Conservation (phyloP, 331 rosid species). For the Quercus lobata region DNA sequence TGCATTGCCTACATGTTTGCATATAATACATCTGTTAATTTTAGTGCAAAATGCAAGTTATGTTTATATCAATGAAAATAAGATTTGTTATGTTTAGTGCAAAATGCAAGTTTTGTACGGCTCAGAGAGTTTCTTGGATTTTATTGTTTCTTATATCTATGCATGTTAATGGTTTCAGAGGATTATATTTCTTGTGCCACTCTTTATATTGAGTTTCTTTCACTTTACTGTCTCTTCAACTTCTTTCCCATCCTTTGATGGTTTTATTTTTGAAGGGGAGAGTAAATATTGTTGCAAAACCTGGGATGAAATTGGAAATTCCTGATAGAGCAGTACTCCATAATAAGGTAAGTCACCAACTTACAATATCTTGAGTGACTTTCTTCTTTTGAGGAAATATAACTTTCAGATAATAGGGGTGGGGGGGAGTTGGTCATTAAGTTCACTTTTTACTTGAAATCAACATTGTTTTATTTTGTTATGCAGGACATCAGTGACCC, state of each 20-base stretch:
- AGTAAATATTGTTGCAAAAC: slow-evolving; percentile 52
- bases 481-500: slow-evolving; percentile 51
- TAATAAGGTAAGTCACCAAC: slow-evolving; percentile 40
- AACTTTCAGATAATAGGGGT: slow-evolving; percentile 1
- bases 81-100: no score
- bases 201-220: neutral
- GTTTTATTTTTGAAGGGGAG: slow-evolving; percentile 36
- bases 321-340: slow-evolving; percentile 57
- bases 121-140: neutral
- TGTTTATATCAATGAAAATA: neutral
- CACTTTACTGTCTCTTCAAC: slow-evolving; percentile 9
- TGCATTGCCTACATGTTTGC: neutral
- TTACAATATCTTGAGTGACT: slow-evolving; percentile 1
- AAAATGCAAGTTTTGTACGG: neutral
- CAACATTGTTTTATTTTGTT: neutral
- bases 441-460: neutral
- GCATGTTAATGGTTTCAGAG: neutral
- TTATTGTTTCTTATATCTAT: neutral
- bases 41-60: neutral
- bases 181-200: neutral
- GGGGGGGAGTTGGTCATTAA: neutral
- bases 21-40: neutral
- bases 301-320: slow-evolving; percentile 61
- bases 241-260: slow-evolving; percentile 7
- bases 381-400: neutral